These are phyloP conservation scores for Aspergillus latus DNA, from an alignment of 2,329 filamentous ascomycete species.

Conservation along the genomic window DNA sequence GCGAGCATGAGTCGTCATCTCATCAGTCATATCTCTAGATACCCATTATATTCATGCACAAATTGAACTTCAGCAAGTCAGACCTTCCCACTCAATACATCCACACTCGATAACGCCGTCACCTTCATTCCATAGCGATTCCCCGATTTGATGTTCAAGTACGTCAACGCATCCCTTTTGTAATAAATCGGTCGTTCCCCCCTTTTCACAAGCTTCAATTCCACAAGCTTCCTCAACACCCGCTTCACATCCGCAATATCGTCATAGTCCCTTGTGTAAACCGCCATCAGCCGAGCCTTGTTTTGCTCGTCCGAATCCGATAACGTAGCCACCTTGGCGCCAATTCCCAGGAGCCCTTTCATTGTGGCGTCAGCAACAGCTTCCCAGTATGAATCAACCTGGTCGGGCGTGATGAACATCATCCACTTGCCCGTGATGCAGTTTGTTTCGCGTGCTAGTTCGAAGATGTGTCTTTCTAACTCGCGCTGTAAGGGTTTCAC, in stretches of 20 bases:
- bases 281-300: constrained; percentile 61
- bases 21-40: neutral
- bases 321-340: constrained; percentile 68
- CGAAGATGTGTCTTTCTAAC: constrained; percentile 57
- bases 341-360: constrained; percentile 67
- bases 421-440: constrained; percentile 64
- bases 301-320: constrained; percentile 40
- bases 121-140: constrained; percentile 65
- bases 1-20: constrained; percentile 2
- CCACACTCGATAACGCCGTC: constrained; percentile 44
- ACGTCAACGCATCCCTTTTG: constrained; percentile 71
- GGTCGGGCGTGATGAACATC: constrained; percentile 25
- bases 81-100: constrained; percentile 34
- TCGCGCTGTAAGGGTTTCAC: constrained; percentile 44
- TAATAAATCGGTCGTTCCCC: constrained; percentile 65
- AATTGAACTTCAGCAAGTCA: constrained; percentile 13
- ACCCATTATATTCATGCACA: constrained; percentile 10
- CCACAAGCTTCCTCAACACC: constrained; percentile 63
- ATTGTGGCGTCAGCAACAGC: constrained; percentile 66
- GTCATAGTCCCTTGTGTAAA: constrained; percentile 75
- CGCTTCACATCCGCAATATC: constrained; percentile 67
- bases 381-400: constrained; percentile 50
- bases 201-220: constrained; percentile 58
- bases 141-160: constrained; percentile 60
- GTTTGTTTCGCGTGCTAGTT: constrained; percentile 59